A percentile compares a stretch with the other conserved stretches of the same genome.
Evolutionary conservation across 1,284 basidiomycete genomes (phyloP).

Genomic region (Schizophyllum amplum): DNA sequence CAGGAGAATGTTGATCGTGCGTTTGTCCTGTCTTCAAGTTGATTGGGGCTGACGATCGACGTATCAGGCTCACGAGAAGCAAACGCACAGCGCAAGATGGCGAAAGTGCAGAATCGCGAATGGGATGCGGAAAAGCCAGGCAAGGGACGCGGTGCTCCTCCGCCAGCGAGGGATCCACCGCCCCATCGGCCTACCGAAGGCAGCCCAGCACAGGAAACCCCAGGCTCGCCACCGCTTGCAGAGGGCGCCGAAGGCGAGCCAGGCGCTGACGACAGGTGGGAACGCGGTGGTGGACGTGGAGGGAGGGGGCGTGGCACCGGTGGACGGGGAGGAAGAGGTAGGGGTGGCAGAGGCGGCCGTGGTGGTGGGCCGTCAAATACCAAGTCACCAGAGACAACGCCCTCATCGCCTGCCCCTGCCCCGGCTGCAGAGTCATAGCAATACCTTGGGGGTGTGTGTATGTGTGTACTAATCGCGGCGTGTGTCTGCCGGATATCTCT

Average conservation of each 20-base stretch:
- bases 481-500: too few species aligned
- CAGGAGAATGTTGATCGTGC: constrained; percentile 48
- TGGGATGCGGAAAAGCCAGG: constrained; percentile 68
- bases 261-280: constrained; percentile 15
- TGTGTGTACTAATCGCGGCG: neutral
- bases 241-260: constrained; percentile 7
- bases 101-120: constrained; percentile 67
- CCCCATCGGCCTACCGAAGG: neutral
- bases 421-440: neutral
- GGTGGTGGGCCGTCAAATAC: constrained; percentile 5
- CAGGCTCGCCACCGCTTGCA: constrained; percentile 8
- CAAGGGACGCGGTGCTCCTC: neutral
- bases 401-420: constrained; percentile 3
- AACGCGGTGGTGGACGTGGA: constrained; percentile 22
- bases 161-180: neutral
- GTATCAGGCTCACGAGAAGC: constrained; percentile 51
- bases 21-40: constrained; percentile 23
- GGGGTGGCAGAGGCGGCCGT: constrained; percentile 18
- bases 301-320: constrained; percentile 22
- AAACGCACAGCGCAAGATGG: constrained; percentile 71
- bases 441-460: neutral
- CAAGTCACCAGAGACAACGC: constrained; percentile 8
- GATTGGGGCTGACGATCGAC: neutral
- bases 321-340: constrained; percentile 29
- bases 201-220: neutral